A percentile compares a stretch with the other conserved stretches of the same genome.
phyloP scores from a whole-genome alignment of 495 filamentous ascomycete species.

The Daldinia decipiens region DNA sequence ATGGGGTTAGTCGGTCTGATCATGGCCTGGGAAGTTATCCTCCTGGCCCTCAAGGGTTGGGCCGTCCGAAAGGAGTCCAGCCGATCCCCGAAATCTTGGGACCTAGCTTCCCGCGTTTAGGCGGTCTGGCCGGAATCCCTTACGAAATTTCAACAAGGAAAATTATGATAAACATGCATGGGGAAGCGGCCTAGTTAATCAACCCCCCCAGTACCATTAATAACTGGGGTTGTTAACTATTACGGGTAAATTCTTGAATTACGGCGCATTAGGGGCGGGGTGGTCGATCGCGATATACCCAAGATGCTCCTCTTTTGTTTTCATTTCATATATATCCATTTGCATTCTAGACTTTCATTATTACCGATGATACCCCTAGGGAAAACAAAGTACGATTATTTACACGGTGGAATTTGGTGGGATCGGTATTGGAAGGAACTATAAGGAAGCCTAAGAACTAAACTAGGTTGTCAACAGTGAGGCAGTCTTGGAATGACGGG shows the following conservation, averaged over 20 bases:
- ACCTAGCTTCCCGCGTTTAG: conserved; percentile 28
- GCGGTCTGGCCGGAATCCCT: background rate
- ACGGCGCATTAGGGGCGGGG: conserved; percentile 38
- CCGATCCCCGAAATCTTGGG: conserved; percentile 34
- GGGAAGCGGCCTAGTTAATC: conserved; percentile 14
- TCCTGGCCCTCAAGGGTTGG: conserved; percentile 92
- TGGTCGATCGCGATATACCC: conserved; percentile 40
- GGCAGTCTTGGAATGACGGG: background rate
- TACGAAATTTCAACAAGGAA: background rate
- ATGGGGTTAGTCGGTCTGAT: conserved; percentile 85
- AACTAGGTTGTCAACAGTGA: background rate
- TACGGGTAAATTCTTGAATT: conserved; percentile 26
- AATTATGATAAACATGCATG: conserved; percentile 12
- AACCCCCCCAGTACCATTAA: background rate
- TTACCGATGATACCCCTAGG: conserved; percentile 44
- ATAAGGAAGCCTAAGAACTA: background rate
- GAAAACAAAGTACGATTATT: conserved; percentile 34
- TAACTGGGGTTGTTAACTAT: background rate
- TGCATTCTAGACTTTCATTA: conserved; percentile 46
- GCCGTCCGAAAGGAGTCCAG: conserved; percentile 70
- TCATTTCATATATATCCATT: conserved; percentile 13
- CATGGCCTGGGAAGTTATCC: conserved; percentile 83
- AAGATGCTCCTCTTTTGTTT: conserved; percentile 24
- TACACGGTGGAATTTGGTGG: conserved; percentile 11
- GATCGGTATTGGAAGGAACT: background rate